Evolutionary conservation across 257 asterid genomes (phyloP), one percentile per base, ranked within the genome.

Genomic region (Petunia secreta): DNA sequence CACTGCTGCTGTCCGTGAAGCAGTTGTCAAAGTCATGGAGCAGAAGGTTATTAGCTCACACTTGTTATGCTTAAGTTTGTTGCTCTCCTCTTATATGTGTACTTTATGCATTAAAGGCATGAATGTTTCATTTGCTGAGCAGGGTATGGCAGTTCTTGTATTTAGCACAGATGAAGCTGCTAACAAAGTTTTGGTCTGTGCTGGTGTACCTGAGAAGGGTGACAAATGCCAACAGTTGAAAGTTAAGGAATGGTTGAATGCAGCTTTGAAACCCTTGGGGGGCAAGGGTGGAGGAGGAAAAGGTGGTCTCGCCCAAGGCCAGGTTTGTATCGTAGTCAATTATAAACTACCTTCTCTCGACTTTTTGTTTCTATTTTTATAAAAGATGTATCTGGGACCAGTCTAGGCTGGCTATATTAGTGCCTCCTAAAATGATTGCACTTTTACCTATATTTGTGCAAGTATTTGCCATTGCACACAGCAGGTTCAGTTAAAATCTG

Each of bases 261-360:
- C 87, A 52, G 97, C 92, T 62, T 81, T 94, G 90, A 92, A 87
- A 43, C 87, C 91, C 76, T 89, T 96, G 76, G 88, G 81, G 9
- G 99, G 99, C 37, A 94, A 92, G 80, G 98, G 99, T n/a, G 99
- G 99, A 44, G 99, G 97, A n/a, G 97, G 99, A 81, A 94, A 91
- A 88, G 97, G 97, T 7, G 92, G 94, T 76, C 92, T 96, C 77
- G 97, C 96, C 40, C 98, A 94, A 84, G 98, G 98, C 84, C 99
- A 96, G 98, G 98, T 94, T 46, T 82, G 90, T 34, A 52, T 63
- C 55, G 62, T 44, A 1, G 34, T 74, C 4, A 10, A 0, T 69
- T 3, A 4, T 43, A 9, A 58, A 3, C 38, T 25, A 16, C 41
- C 50, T 39, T 52, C n/a, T 11, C 40, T 25, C 25, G 25, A 0